Base-by-base conservation (phyloP, 805 yeast species). In the Wickerhamiella kurtzmanii region DNA sequence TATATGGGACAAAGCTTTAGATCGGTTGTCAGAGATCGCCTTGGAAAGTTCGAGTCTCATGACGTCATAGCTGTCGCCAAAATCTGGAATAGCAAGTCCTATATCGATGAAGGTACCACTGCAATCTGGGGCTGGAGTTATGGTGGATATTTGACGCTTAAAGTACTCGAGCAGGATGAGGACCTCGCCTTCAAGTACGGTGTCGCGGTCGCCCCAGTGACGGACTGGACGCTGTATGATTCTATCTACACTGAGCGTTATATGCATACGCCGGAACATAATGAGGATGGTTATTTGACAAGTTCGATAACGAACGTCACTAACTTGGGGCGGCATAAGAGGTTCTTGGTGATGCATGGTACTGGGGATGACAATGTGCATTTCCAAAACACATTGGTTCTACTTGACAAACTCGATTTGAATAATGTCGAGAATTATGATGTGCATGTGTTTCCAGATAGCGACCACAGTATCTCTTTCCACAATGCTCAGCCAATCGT, bases 61-160 rank as follows among this genome's bases (percentile, higher is more conserved):
- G 98, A 92, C 63, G 96, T 89, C 64, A 82, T 92, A 36, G 66
- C 76, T 0, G 95, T 94, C 3, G 98, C 94, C 2, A 75, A 76
- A 53, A 52, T 70, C 1, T 89, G 92, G 82, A 71, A 76, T 2
- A 43, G 64, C 3, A 75, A 73, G 54, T 49, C 69, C 2, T 89
- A 80, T 58, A 81, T 92, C 38, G 83, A 88, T 60, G 63, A 68
- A 20, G 66, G 72, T 2, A 73, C 76, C 50, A 78, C 85, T 11
- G 94, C 95, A 0, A 76, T 89, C 47, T 92, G 96, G 89, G 98
- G 98, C 6, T 92, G 98, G 98, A 83, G 95, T 19, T 92, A 89
- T 61, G 98, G 98, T 43, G 98, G 97, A 0, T 92, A 77, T 60
- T 74, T 86, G 72, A 87, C 98, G 0, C 72, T 92, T 56, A 92